These are phyloP conservation scores for Sporothrix luriei DNA, from an alignment of 2,329 filamentous ascomycete species.

Conservation along the genomic window DNA sequence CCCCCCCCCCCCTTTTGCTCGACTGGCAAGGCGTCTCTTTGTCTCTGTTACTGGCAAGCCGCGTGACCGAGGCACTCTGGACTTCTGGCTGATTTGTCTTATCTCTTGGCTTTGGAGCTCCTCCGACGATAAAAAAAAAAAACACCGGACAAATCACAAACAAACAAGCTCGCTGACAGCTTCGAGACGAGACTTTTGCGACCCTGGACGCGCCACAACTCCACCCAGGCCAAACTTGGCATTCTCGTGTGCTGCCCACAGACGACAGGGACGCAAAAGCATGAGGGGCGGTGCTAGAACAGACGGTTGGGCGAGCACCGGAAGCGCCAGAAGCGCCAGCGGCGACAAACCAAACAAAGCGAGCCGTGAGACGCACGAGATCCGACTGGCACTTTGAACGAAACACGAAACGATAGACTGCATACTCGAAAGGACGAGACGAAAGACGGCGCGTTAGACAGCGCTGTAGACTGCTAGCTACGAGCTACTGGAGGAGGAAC, in stretches of 20 bases:
- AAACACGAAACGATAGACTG: neutral
- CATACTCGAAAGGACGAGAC: neutral
- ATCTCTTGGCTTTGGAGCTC: slow-evolving; percentile 23
- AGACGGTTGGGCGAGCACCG: slow-evolving; percentile 28
- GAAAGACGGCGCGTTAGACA: neutral
- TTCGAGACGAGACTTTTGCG: neutral
- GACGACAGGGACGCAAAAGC: slow-evolving; percentile 11
- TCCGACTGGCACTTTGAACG: neutral
- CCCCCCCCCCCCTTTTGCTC: slow-evolving; percentile 8
- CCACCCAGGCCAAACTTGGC: neutral
- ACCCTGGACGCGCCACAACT: neutral
- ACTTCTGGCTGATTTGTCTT: neutral
- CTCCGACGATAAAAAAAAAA: neutral
- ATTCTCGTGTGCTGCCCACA: slow-evolving; percentile 19
- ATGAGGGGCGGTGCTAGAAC: slow-evolving; percentile 27
- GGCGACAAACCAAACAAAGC: slow-evolving; percentile 4
- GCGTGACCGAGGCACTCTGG: neutral
- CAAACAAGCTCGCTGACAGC: slow-evolving; percentile 13
- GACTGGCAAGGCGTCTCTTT: neutral
- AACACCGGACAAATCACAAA: no score
- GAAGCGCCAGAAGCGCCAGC: slow-evolving; percentile 14
- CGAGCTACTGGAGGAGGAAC: neutral
- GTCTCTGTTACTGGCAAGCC: neutral
- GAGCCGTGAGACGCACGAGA: slow-evolving; percentile 13
- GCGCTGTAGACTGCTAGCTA: neutral